Evolutionary conservation across 768 basidiomycete species (phyloP).

Genomic region (Tubosaeta brunneosetosa): DNA sequence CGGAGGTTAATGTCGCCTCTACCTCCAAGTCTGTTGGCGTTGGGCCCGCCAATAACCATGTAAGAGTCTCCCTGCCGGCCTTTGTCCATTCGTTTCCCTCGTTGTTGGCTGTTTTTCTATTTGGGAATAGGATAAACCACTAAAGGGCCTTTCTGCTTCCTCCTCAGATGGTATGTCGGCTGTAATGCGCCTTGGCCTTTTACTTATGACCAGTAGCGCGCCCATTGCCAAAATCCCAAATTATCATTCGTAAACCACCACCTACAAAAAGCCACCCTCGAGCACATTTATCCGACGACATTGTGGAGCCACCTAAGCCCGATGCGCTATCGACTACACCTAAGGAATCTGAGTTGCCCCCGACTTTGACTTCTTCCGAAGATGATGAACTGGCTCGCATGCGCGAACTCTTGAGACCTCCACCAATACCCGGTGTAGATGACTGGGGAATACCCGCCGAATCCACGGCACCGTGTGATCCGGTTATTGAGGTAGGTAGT

Average conservation of each 20-base stretch:
- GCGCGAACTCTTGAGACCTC: constrained; percentile 54
- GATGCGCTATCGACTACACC: constrained; percentile 4
- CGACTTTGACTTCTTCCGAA: constrained; percentile 18
- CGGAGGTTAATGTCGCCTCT: constrained; percentile 40
- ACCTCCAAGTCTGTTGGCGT: constrained; percentile 19
- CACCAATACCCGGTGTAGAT: constrained; percentile 54
- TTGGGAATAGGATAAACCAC: constrained; percentile 60
- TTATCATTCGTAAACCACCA: constrained; percentile 52
- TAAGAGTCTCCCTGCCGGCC: constrained; percentile 50
- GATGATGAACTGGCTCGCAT: constrained; percentile 50
- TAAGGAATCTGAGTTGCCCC: constrained; percentile 14
- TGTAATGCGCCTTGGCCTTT: not conserved
- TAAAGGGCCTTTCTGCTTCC: constrained; percentile 31
- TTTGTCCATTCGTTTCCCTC: constrained; percentile 53
- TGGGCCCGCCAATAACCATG: constrained; percentile 38
- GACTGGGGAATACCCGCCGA: constrained; percentile 78
- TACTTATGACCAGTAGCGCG: constrained; percentile 30
- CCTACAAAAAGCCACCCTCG: constrained; percentile 48
- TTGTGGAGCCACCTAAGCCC: constrained; percentile 18
- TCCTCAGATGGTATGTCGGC: constrained; percentile 27
- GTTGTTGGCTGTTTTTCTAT: constrained; percentile 57
- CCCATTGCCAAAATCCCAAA: constrained; percentile 47
- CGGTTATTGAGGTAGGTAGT: constrained; percentile 52
- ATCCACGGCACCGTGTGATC: constrained; percentile 51
- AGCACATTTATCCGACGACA: constrained; percentile 47